phyloP scores from a whole-genome alignment of 2,329 filamentous ascomycete genomes.

The Akanthomyces uredinophilus region DNA sequence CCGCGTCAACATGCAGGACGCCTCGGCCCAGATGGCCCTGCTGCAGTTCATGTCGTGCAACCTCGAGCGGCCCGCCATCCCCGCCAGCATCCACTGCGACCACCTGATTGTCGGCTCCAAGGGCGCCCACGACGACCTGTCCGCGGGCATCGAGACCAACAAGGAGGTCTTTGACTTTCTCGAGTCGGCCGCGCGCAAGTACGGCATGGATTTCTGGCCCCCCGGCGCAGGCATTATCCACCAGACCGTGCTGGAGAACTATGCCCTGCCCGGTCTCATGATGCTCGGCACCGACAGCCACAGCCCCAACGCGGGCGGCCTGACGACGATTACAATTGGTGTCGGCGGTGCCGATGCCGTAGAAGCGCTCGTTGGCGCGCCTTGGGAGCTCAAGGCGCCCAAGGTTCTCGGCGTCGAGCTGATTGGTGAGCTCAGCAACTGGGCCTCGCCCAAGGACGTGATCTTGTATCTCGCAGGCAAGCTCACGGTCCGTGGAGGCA shows the following conservation, averaged over 20 bases:
- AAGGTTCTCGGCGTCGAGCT: slow-evolving; percentile 82
- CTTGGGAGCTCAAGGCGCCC: slow-evolving; percentile 96
- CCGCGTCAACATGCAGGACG: slow-evolving; percentile 98
- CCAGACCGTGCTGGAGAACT: slow-evolving; percentile 97
- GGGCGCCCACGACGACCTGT: slow-evolving; percentile 80
- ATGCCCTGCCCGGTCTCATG: slow-evolving; percentile 94
- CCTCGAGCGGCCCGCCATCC: slow-evolving; percentile 81
- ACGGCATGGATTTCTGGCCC: slow-evolving; percentile 94
- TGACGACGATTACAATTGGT: slow-evolving; percentile 91
- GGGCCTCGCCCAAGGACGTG: slow-evolving; percentile 93
- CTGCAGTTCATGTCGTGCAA: slow-evolving; percentile 98
- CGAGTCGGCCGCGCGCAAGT: slow-evolving; percentile 84
- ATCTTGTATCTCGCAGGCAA: slow-evolving; percentile 85
- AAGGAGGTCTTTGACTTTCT: slow-evolving; percentile 97
- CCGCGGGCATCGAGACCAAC: slow-evolving; percentile 81
- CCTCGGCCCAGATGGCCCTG: slow-evolving; percentile 95
- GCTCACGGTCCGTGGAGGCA: slow-evolving; percentile 89
- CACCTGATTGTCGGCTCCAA: slow-evolving; percentile 96
- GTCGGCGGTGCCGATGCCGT: slow-evolving; percentile 97
- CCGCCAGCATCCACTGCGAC: slow-evolving; percentile 97
- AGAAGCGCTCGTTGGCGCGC: slow-evolving; percentile 90
- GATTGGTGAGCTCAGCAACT: slow-evolving; percentile 77
- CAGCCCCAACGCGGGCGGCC: slow-evolving; percentile 92
- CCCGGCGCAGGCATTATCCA: slow-evolving; percentile 94
- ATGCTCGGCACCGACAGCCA: slow-evolving; percentile 98